Percentiles rank a stretch among this genome's conserved stretches.
Evolutionary conservation across 768 basidiomycete species (phyloP).

Genomic region (Lyophyllum shimeji): DNA sequence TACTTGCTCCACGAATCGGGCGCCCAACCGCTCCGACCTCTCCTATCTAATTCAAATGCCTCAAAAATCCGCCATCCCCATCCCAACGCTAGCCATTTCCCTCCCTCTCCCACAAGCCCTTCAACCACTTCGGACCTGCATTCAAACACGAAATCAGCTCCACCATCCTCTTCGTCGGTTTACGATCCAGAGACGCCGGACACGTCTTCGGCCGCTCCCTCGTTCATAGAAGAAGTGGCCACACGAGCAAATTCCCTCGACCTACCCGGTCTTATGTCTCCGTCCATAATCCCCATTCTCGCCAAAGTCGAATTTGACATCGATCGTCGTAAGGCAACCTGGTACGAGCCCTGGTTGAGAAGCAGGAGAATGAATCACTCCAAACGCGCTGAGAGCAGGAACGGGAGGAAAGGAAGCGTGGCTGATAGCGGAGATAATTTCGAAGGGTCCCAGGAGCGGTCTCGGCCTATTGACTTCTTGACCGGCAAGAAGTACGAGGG

Average conservation of each 20-base stretch:
- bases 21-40: constrained; percentile 39
- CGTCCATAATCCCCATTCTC: constrained; percentile 76
- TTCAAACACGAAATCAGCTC: constrained; percentile 47
- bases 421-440: constrained; percentile 18
- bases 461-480: constrained; percentile 49
- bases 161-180: constrained; percentile 43
- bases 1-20: constrained; percentile 34
- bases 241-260: constrained; percentile 50
- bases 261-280: constrained; percentile 63
- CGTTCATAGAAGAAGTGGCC: constrained; percentile 30
- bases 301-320: constrained; percentile 97
- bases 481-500: constrained; percentile 48
- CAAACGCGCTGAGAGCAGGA: constrained; percentile 52
- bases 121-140: constrained; percentile 52
- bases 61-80: constrained; percentile 34
- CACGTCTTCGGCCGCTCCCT: constrained; percentile 39
- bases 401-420: constrained; percentile 23
- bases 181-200: constrained; percentile 55
- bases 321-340: constrained; percentile 72
- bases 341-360: constrained; percentile 85
- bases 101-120: constrained; percentile 52
- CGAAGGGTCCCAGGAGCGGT: constrained; percentile 23
- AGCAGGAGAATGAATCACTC: constrained; percentile 60
- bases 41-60: constrained; percentile 46
- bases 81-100: constrained; percentile 33